Percentiles rank a stretch among this genome's conserved stretches.
phyloP scores from a whole-genome alignment of 257 asterid species.

The Solanum pinnatisectum region DNA sequence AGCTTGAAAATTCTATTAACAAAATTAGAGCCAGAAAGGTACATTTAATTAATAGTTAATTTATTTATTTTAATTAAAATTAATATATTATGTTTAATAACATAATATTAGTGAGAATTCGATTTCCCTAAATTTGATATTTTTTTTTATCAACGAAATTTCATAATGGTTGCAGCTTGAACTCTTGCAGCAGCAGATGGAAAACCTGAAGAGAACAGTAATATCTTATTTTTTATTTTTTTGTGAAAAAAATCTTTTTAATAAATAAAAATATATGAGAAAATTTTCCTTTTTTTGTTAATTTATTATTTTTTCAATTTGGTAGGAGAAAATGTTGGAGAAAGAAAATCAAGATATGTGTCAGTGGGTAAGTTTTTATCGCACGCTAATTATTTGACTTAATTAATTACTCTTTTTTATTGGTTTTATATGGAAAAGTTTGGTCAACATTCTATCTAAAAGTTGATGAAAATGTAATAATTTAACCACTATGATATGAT shows the following conservation, averaged over 20 bases:
- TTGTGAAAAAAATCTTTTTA: neutral
- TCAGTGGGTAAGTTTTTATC: slow-evolving; percentile 44
- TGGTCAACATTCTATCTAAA: neutral
- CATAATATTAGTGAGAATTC: neutral
- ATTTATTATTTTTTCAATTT: neutral
- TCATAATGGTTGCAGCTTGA: slow-evolving; percentile 36
- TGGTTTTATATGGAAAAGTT: neutral
- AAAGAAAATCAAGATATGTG: slow-evolving; percentile 75
- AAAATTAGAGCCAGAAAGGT: slow-evolving; percentile 79
- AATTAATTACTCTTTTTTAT: neutral
- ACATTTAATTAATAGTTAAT: neutral
- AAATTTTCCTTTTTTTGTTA: neutral
- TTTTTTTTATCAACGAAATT: neutral
- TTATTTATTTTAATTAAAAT: neutral
- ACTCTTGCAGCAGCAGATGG: slow-evolving; percentile 66
- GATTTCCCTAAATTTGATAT: neutral
- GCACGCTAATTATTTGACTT: neutral
- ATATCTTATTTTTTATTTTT: neutral
- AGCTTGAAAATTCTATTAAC: slow-evolving; percentile 40
- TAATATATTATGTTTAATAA: neutral
- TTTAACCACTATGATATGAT: neutral
- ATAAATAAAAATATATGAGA: neutral
- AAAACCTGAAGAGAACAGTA: slow-evolving; percentile 72
- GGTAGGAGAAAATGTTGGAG: slow-evolving; percentile 55
- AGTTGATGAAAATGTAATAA: neutral